These are phyloP conservation scores for Papiliotrema flavescens DNA, from an alignment of 1,284 basidiomycete genomes.

Conservation along the genomic window DNA sequence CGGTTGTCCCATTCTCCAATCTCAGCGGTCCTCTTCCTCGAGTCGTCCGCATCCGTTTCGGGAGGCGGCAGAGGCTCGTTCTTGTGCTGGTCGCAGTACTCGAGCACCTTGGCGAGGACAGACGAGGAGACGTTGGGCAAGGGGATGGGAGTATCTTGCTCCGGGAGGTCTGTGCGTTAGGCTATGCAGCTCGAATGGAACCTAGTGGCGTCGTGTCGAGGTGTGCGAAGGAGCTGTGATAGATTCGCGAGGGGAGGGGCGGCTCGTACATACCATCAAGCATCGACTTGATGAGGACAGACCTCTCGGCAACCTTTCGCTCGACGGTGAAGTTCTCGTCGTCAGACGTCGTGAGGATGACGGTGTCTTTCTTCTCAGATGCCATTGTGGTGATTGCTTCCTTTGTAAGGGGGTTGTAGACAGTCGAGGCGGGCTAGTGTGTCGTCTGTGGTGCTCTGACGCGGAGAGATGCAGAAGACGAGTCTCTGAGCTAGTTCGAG, in stretches of 20 bases:
- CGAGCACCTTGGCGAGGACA: constrained; percentile 97
- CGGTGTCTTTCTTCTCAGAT: constrained; percentile 30
- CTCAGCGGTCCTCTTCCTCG: constrained; percentile 94
- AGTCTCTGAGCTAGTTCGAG: no score
- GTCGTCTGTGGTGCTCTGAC: no score
- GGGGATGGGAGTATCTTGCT: constrained; percentile 84
- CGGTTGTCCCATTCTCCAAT: constrained; percentile 99
- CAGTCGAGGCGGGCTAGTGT: neutral
- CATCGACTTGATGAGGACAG: constrained; percentile 98
- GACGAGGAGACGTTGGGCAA: constrained; percentile 94
- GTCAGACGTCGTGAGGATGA: constrained; percentile 65
- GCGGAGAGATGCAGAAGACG: no score
- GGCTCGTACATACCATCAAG: constrained; percentile 73
- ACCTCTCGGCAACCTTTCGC: constrained; percentile 90
- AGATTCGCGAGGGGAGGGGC: neutral
- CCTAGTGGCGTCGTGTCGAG: neutral
- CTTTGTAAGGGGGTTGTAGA: neutral
- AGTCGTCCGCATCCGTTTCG: constrained; percentile 77
- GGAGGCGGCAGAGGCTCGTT: constrained; percentile 88
- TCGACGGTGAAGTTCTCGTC: constrained; percentile 93
- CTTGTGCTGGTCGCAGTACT: constrained; percentile 99
- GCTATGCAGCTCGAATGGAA: neutral
- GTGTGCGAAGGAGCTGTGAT: neutral
- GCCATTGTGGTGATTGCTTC: constrained; percentile 9
- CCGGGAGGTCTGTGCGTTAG: constrained; percentile 71